Percentiles rank a stretch among this genome's conserved stretches.
Evolutionary conservation across 208 protist genomes (phyloP).

Genomic region (Trypanosoma melophagium): DNA sequence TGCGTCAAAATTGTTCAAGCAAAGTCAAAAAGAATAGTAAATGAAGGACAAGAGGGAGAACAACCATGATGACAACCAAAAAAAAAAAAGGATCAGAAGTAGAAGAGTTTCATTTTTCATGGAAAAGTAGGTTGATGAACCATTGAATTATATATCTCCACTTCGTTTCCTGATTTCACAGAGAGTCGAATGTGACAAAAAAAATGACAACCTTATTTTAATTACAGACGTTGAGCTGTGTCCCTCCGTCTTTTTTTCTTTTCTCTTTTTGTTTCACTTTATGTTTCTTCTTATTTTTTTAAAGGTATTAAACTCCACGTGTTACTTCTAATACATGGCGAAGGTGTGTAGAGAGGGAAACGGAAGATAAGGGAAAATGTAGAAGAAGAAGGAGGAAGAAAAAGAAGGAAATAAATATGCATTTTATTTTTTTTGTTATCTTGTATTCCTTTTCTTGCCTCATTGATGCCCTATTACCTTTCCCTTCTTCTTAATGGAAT

Average conservation of each 20-base stretch:
- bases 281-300: slow-evolving; percentile 21
- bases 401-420: background rate
- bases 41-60: background rate
- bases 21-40: background rate
- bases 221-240: no score
- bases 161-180: background rate
- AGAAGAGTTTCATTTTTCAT: background rate
- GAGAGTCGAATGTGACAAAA: background rate
- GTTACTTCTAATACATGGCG: no score
- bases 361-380: background rate
- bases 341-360: no score
- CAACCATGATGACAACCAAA: background rate
- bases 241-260: no score
- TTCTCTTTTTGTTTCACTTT: slow-evolving; percentile 11
- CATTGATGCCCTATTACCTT: slow-evolving; percentile 13
- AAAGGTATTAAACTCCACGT: slow-evolving; percentile 1
- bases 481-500: no score
- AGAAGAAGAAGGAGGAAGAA: background rate
- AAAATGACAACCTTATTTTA: no score
- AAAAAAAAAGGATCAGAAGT: background rate
- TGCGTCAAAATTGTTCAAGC: background rate
- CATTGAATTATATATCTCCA: background rate
- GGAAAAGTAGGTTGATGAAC: no score
- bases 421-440: background rate
- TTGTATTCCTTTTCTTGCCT: slow-evolving; percentile 11